Evolutionary conservation across 129 eudicot species (phyloP).

Genomic region (Daucus carota): DH1_v3.0 NC_030385.2:46489001-46489500

Average conservation of each 20-base stretch:
- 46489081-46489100: not conserved
- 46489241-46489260: conserved; percentile 4
- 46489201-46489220: not conserved
- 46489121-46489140: conserved; percentile 6
- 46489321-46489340: not conserved
- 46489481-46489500: not conserved
- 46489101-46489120: not conserved
- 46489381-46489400: not conserved
- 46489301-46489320: not conserved
- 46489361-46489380: not conserved
- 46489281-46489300: not conserved
- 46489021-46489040: not conserved
- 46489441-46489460: not conserved
- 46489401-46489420: not conserved
- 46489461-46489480: not conserved
- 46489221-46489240: not conserved
- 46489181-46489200: not conserved
- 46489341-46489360: not conserved
- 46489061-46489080: not conserved
- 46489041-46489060: not conserved
- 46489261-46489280: not conserved
- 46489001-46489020: not conserved
- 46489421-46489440: not conserved
- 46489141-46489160: not conserved
- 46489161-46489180: conserved; percentile 1